Conservation (phyloP, 2,329 filamentous ascomycete species). For the Diplodia intermedia region DNA sequence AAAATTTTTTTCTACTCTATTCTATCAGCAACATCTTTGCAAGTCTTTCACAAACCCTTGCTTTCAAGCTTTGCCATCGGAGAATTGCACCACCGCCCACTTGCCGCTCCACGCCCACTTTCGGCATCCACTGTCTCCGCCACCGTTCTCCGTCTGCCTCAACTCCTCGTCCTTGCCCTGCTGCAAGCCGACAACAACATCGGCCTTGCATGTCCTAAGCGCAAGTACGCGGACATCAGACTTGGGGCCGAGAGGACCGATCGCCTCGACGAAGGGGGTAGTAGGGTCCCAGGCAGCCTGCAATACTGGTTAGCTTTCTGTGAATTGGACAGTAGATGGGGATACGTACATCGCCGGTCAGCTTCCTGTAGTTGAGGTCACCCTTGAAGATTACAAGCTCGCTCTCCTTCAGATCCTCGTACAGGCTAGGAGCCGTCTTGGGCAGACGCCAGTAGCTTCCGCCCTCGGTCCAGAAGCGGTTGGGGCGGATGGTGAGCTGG, state of each 20-base stretch:
- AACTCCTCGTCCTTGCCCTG: conserved; percentile 84
- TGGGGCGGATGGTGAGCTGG: conserved; percentile 80
- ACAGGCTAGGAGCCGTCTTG: conserved; percentile 68
- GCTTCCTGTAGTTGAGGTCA: conserved; percentile 93
- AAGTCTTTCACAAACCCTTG: not conserved
- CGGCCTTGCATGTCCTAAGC: conserved; percentile 93
- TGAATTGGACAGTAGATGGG: not conserved
- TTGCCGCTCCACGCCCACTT: conserved; percentile 97
- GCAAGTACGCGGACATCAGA: conserved; percentile 87
- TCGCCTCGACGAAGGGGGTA: conserved; percentile 82
- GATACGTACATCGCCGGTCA: conserved; percentile 82
- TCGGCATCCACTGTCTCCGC: conserved; percentile 71
- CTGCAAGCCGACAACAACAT: conserved; percentile 89
- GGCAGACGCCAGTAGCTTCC: conserved; percentile 92
- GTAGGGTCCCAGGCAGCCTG: conserved; percentile 83
- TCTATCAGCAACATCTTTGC: not conserved
- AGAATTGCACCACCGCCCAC: conserved; percentile 93
- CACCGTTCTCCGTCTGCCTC: conserved; percentile 70
- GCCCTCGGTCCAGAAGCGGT: conserved; percentile 87
- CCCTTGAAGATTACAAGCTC: conserved; percentile 97
- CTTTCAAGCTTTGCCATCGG: conserved; percentile 64
- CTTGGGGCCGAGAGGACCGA: conserved; percentile 81
- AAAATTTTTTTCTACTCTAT: conserved; percentile 2
- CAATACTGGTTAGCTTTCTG: conserved; percentile 25
- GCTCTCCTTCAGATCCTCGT: conserved; percentile 78